Percentiles rank a stretch among this genome's conserved stretches.
phyloP scores from a whole-genome alignment of 179 eudicot species.

The Beta lomatogona region DNA sequence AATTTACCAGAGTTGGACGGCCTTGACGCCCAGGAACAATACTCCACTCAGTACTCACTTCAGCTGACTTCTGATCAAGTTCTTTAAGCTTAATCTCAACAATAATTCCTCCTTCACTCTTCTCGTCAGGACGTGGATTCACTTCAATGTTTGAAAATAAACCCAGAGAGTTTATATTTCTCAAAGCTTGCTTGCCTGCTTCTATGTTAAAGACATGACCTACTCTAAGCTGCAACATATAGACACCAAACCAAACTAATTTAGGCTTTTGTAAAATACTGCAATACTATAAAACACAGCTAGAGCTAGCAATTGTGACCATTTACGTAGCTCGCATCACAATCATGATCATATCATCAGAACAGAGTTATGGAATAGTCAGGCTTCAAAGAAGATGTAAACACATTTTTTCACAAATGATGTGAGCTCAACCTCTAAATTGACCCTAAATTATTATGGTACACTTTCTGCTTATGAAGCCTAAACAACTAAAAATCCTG shows the following conservation, averaged over 20 bases:
- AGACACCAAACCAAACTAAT: constrained; percentile 13
- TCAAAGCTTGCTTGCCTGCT: constrained; percentile 94
- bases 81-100: constrained; percentile 98
- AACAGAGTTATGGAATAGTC: neutral
- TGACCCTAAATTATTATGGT: neutral
- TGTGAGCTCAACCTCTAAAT: neutral
- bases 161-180: constrained; percentile 85
- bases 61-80: constrained; percentile 91
- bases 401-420: neutral
- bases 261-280: neutral
- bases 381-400: neutral
- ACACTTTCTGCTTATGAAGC: neutral
- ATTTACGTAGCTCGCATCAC: neutral
- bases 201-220: constrained; percentile 89
- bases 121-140: constrained; percentile 93
- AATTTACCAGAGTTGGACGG: constrained; percentile 83
- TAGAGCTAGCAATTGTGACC: too few relatives aligned
- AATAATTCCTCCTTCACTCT: constrained; percentile 89
- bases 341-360: neutral
- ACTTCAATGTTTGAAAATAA: constrained; percentile 96
- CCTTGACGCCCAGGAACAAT: constrained; percentile 95
- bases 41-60: constrained; percentile 97
- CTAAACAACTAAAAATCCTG: neutral
- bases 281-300: neutral
- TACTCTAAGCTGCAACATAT: constrained; percentile 66